Percentiles rank a stretch among this genome's conserved stretches.
Evolutionary conservation across 768 basidiomycete species (phyloP).

Genomic region (Dacryopinax spathularia): DNA sequence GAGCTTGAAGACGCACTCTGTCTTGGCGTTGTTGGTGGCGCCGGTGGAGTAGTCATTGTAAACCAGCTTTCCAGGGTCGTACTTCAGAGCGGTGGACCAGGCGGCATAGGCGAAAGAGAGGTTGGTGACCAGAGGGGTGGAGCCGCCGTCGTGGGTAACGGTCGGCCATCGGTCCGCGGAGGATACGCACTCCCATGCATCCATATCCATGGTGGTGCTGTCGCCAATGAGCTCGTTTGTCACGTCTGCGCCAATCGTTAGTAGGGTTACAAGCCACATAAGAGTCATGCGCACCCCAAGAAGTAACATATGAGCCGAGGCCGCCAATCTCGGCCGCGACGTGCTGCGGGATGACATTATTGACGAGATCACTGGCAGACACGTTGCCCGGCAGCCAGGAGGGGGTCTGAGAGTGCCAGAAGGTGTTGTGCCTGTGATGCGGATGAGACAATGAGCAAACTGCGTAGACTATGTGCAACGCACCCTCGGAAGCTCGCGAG

Average conservation of each 20-base stretch:
- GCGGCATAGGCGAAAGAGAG: neutral
- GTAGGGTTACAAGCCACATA: neutral
- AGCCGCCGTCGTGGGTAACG: neutral
- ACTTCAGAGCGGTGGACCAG: neutral
- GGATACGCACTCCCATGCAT: neutral
- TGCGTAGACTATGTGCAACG: neutral
- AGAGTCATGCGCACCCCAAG: neutral
- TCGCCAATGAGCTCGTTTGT: constrained; percentile 2
- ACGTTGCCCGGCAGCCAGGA: neutral
- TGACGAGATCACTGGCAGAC: neutral
- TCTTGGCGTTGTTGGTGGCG: constrained; percentile 5
- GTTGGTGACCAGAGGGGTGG: neutral
- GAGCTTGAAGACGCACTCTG: constrained; percentile 6
- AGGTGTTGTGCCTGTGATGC: neutral
- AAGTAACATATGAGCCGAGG: neutral
- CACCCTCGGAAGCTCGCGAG: neutral
- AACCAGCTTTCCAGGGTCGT: neutral
- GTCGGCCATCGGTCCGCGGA: neutral
- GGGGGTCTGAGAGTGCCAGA: neutral
- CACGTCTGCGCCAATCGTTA: neutral
- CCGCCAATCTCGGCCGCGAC: neutral
- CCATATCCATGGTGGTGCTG: neutral
- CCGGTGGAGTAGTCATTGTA: constrained; percentile 7
- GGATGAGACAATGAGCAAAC: neutral
- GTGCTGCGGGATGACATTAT: neutral